phyloP scores from a whole-genome alignment of 306 rosid genomes.

The Lablab purpureus region DNA sequence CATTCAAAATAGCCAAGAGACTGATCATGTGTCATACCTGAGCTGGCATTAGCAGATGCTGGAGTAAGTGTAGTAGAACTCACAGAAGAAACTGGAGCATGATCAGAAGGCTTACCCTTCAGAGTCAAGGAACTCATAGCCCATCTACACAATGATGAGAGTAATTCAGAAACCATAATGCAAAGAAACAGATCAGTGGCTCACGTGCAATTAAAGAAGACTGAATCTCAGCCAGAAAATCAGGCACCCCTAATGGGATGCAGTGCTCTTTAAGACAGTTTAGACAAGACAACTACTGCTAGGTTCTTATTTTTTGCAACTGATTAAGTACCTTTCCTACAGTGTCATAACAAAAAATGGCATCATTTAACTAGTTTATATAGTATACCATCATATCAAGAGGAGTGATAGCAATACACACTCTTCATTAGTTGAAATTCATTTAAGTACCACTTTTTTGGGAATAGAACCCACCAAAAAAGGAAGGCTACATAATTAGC shows the following conservation, averaged over 20 bases:
- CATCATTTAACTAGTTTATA: slow-evolving; percentile 16
- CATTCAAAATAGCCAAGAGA: slow-evolving; percentile 22
- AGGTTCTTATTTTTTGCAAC: slow-evolving; percentile 5
- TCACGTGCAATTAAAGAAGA: slow-evolving; percentile 22
- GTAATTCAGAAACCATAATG: slow-evolving; percentile 35
- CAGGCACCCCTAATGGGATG: slow-evolving; percentile 15
- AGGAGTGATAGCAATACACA: neutral
- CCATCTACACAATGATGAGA: slow-evolving; percentile 70
- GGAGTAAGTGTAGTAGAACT: slow-evolving; percentile 61
- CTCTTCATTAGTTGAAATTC: neutral
- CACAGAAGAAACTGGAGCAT: slow-evolving; percentile 71
- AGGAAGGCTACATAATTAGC: neutral
- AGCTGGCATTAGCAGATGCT: slow-evolving; percentile 67
- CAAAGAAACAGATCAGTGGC: slow-evolving; percentile 31
- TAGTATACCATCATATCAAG: slow-evolving; percentile 2
- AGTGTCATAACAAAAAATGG: slow-evolving; percentile 24
- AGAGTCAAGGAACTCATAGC: slow-evolving; percentile 99
- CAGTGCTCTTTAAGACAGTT: neutral
- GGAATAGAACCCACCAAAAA: neutral
- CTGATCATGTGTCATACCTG: slow-evolving; percentile 61
- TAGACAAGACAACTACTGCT: slow-evolving; percentile 8
- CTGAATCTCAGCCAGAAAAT: slow-evolving; percentile 27
- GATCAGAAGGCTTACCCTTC: slow-evolving; percentile 92
- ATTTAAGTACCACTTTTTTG: neutral
- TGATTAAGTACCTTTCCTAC: slow-evolving; percentile 12